Evolutionary conservation across 2,329 filamentous ascomycete species (phyloP).

Genomic region (Aureobasidium sp.): DNA sequence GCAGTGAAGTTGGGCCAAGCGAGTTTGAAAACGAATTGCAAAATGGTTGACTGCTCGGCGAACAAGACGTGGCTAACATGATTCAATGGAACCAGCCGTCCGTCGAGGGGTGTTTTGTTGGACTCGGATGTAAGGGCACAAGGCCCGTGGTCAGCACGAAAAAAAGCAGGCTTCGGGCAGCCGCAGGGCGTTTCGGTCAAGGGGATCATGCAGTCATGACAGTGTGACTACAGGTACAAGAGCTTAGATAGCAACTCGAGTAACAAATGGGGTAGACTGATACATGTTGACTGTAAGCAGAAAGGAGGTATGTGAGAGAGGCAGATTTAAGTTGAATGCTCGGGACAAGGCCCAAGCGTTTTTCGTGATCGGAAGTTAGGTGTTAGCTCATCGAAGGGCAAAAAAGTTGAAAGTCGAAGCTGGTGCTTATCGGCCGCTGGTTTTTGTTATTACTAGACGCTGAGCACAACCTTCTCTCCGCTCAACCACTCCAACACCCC

Average conservation of each 20-base stretch:
- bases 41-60: not conserved
- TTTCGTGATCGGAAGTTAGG: too few species aligned
- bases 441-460: not conserved
- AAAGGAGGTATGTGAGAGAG: not conserved
- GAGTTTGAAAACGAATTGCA: not conserved
- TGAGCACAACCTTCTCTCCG: not conserved
- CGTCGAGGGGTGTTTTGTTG: not conserved
- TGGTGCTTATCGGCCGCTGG: not conserved
- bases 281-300: not conserved
- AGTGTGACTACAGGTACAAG: too few species aligned
- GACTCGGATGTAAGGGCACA: not conserved
- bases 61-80: not conserved
- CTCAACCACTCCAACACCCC: not conserved
- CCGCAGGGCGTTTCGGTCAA: not conserved
- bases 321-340: not conserved
- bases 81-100: not conserved
- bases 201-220: not conserved
- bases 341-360: not conserved
- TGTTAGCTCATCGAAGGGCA: not conserved
- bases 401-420: not conserved
- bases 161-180: not conserved
- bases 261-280: too few species aligned
- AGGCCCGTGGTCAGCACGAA: not conserved
- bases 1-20: not conserved
- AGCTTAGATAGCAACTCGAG: not conserved